Evolutionary conservation across 495 filamentous ascomycete species (phyloP).

Genomic region (Bacidia gigantensis): DNA sequence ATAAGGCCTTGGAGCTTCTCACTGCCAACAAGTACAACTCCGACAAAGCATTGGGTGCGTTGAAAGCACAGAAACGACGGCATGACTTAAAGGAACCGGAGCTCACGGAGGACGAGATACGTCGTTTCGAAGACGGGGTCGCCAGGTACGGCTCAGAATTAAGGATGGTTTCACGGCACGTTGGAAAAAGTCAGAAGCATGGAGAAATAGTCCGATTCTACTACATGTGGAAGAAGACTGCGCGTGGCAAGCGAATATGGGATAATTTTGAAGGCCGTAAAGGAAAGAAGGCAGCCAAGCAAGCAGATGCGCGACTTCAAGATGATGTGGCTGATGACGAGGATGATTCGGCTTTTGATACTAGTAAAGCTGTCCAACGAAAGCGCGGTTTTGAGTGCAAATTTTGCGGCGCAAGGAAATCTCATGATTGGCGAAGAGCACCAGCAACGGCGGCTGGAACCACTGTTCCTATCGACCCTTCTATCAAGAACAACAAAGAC

Average conservation of each 20-base stretch:
- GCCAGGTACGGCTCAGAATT: slow-evolving; percentile 85
- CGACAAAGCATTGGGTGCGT: slow-evolving; percentile 55
- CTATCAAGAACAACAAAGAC: slow-evolving; percentile 47
- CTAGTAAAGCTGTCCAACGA: slow-evolving; percentile 61
- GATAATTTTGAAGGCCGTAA: slow-evolving; percentile 73
- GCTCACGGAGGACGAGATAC: slow-evolving; percentile 60
- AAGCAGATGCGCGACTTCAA: slow-evolving; percentile 49
- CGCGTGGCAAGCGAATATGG: slow-evolving; percentile 76
- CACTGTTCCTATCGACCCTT: slow-evolving; percentile 53
- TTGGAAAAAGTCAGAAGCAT: slow-evolving; percentile 59
- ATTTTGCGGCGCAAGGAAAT: slow-evolving; percentile 67
- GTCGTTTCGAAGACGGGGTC: slow-evolving; percentile 86
- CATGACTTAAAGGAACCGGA: slow-evolving; percentile 78
- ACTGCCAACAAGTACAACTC: slow-evolving; percentile 56
- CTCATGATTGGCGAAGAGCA: slow-evolving; percentile 84
- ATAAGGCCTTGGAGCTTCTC: slow-evolving; percentile 68
- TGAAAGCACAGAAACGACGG: slow-evolving; percentile 52
- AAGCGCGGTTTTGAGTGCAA: slow-evolving; percentile 89
- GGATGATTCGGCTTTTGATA: slow-evolving; percentile 95
- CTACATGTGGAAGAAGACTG: slow-evolving; percentile 96
- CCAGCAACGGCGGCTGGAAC: slow-evolving; percentile 61
- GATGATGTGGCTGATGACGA: slow-evolving; percentile 87
- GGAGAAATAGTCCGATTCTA: slow-evolving; percentile 80
- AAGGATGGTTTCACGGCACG: slow-evolving; percentile 66
- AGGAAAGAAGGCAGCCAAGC: slow-evolving; percentile 69